Base-by-base conservation (phyloP, 2,329 filamentous ascomycete genomes). In the Laburnicola sp. region DNA sequence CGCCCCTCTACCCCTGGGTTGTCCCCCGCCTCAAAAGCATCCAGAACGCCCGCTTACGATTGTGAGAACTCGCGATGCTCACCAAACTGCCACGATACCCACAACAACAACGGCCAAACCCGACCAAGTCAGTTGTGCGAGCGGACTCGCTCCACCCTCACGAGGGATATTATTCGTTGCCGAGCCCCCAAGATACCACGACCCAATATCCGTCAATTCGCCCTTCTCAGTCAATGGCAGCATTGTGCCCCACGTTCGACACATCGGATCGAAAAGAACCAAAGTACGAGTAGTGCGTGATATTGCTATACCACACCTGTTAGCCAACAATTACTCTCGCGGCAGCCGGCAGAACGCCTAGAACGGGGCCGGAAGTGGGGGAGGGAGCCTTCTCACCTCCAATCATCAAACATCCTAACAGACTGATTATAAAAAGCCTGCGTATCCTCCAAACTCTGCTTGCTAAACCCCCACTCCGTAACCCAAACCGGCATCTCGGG, bases 211-310 rank as follows among this genome's bases (percentile, higher is more conserved):
- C 1, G 89, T 92, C 56, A 94, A 74, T 53, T 83, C 65, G 36
- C 89, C 89, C 11, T 82, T 77, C 36, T 82, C 76, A 63, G 84
- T 86, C 40, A 93, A 77, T 87, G 1, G 85, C 82, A 1, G 80
- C 84, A 54, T 91, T 89, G 3, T 85, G 79, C 0, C 89, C 89
- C 5, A 92, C 85, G 58, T 91, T 93, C 56, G 86, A 88, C 11
- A 82, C 82, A 43, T 80, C 75, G 3, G 82, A 84, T 45, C 88
- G 81, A 67, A 93, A 93, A 6, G 86, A 81, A 39, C 88, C 89
- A 62, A 91, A 94, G 70, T 87, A 88, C 0, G 86, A 85, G 69
- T 93, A 93, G 26, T 82, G 82, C 2, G 80, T 83, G 11, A 91
- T 78, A 48, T 80, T 85, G 10, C 72, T 74, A 21, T 2, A 16